These are phyloP conservation scores for Cytospora piceicola DNA, from an alignment of 2,329 filamentous ascomycete genomes.

Conservation along the genomic window DNA sequence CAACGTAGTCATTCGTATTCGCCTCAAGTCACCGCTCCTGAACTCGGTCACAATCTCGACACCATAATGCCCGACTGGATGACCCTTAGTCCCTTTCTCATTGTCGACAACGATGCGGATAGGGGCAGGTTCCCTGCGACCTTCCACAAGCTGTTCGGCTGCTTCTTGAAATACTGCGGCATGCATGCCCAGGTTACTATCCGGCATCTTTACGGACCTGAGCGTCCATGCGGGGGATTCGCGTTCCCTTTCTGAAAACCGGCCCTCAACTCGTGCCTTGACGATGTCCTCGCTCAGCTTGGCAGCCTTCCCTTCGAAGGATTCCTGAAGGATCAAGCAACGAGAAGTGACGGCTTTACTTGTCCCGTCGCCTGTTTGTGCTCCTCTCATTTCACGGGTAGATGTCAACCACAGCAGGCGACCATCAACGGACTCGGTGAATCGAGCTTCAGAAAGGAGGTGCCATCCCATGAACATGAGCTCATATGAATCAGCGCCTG, in stretches of 20 bases:
- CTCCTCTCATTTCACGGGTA: constrained; percentile 62
- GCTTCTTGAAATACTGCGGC: constrained; percentile 75
- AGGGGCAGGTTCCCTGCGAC: constrained; percentile 68
- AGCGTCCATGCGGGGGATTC: constrained; percentile 82
- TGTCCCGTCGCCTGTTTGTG: constrained; percentile 51
- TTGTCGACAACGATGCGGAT: constrained; percentile 76
- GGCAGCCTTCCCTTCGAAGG: constrained; percentile 76
- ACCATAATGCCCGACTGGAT: constrained; percentile 68
- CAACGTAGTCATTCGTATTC: constrained; percentile 54
- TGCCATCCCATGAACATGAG: constrained; percentile 77
- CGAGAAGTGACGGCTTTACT: constrained; percentile 61
- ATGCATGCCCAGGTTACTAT: constrained; percentile 61
- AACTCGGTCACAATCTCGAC: constrained; percentile 74
- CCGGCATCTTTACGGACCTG: constrained; percentile 67
- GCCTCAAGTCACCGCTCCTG: constrained; percentile 54
- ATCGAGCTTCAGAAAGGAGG: constrained; percentile 68
- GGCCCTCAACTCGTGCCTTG: constrained; percentile 82
- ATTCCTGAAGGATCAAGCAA: constrained; percentile 72
- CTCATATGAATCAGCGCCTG: constrained; percentile 66
- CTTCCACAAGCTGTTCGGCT: constrained; percentile 63
- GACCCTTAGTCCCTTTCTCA: constrained; percentile 66
- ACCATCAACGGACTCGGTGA: constrained; percentile 71
- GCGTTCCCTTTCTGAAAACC: constrained; percentile 82
- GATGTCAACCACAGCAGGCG: constrained; percentile 71
- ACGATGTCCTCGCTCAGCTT: constrained; percentile 83